These are phyloP conservation scores for Nakazawaea ambrosiae DNA, from an alignment of 805 yeast genomes.

Conservation along the genomic window DNA sequence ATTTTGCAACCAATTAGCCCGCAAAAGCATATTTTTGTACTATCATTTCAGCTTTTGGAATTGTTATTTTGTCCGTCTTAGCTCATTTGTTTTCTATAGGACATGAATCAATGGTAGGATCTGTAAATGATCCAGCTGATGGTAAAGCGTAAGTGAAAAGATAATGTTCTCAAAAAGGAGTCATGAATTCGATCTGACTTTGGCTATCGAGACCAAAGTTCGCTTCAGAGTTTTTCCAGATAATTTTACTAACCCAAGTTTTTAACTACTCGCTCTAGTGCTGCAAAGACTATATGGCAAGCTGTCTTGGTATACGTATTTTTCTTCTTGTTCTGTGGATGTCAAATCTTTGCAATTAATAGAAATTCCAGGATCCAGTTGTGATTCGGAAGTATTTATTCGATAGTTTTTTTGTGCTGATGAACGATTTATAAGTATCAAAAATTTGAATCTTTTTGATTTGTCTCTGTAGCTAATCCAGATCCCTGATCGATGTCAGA, in stretches of 20 bases:
- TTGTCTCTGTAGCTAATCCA: no score
- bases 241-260: background rate
- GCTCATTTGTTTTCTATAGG: conserved; percentile 74
- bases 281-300: conserved; percentile 82
- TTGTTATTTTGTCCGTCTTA: conserved; percentile 76
- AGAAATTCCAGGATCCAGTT: conserved; percentile 62
- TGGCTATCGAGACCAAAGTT: no score
- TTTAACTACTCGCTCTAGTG: no score
- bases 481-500: no score
- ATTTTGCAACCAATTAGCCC: conserved; percentile 36
- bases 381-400: no score
- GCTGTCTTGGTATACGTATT: conserved; percentile 79
- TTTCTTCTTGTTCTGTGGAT: conserved; percentile 87
- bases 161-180: no score
- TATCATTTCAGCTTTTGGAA: conserved; percentile 84
- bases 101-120: conserved; percentile 91
- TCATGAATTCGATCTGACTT: no score
- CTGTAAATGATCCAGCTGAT: conserved; percentile 83
- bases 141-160: conserved; percentile 70
- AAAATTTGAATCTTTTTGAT: no score
- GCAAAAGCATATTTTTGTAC: conserved; percentile 96
- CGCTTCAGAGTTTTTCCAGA: background rate
- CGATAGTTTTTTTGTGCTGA: no score
- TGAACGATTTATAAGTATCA: no score
- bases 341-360: conserved; percentile 60